Base-by-base conservation (phyloP, 768 basidiomycete species). In the Tricholoma furcatifolium region DNA sequence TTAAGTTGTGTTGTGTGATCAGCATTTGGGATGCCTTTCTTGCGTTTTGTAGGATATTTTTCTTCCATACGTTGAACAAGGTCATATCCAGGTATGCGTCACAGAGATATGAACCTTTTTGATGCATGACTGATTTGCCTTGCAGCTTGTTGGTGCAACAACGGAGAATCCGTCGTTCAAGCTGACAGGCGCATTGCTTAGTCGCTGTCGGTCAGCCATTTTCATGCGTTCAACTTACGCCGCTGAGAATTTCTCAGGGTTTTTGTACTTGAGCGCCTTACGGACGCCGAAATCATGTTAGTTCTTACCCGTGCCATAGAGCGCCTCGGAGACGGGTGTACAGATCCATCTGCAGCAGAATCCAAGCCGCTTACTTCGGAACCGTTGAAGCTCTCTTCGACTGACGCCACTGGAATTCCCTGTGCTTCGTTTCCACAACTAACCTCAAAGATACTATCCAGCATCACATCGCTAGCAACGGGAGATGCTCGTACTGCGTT, bases 141-240 rank as follows among this genome's bases (percentile, higher is more conserved):
- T 32, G 12, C 34, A 87, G 81, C 70, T 91, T 24, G 80, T 92
- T 60, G 90, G 90, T 23, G 90, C 91, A 1, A 94, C 91, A 3
- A 93, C 91, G 1, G 92, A 94, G 67, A 94, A 94, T 56, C 91
- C 91, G 1, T 91, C 88, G 0, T 94, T 94, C 72, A 89, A 87
- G 59, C 66, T 91, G 30, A 88, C 84, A 15, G 76, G 82, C 30
- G 84, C 89, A 10, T 72, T 91, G 24, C 69, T 91, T 27, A 86
- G 85, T 62, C 82, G 89, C 40, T 91, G 89, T 68, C 79, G 88
- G 88, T 87, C 57, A 62, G 80, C 70, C 6, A 1, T 31, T 38
- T 32, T 47, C 36, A 4, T 4, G 11, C 18, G 34, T 31, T 40
- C 20, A 7, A 6, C 45, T 14, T 23, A 30, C 43, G 17, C 7